Evolutionary conservation across 176 grass and related monocot species (phyloP).

Genomic region (Oryza meridionalis): DNA sequence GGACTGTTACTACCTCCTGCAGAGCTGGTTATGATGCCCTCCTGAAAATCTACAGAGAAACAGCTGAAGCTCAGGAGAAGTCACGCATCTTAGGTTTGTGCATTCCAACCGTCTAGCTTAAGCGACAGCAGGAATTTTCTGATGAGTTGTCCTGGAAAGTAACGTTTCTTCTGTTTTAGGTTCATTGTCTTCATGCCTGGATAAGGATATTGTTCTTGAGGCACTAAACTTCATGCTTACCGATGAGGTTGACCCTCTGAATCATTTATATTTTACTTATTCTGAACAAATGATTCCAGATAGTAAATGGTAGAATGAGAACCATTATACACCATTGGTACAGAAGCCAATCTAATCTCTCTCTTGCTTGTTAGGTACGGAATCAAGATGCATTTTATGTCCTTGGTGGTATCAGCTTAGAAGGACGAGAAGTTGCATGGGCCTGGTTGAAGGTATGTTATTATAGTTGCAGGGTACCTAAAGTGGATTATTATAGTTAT

Average conservation of each 20-base stretch:
- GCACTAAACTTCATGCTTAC: constrained; percentile 77
- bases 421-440: constrained; percentile 91
- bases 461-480: constrained; percentile 7
- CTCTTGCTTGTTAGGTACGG: constrained; percentile 56
- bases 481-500: neutral
- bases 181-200: constrained; percentile 56
- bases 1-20: constrained; percentile 53
- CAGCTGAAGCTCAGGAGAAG: constrained; percentile 72
- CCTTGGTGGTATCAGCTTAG: constrained; percentile 60
- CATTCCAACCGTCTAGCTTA: constrained; percentile 11
- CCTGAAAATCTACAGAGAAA: constrained; percentile 78
- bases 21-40: constrained; percentile 73
- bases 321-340: neutral
- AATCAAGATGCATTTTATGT: constrained; percentile 84
- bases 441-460: constrained; percentile 81
- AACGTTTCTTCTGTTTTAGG: constrained; percentile 48
- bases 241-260: constrained; percentile 56
- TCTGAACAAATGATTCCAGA: neutral
- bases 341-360: constrained; percentile 17
- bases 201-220: constrained; percentile 78
- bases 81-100: constrained; percentile 67
- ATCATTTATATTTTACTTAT: neutral
- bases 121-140: neutral
- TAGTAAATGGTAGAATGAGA: neutral
- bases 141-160: constrained; percentile 20